Evolutionary conservation across 2,329 filamentous ascomycete species (phyloP).

Genomic region (Chaetothyriales sp.): DNA sequence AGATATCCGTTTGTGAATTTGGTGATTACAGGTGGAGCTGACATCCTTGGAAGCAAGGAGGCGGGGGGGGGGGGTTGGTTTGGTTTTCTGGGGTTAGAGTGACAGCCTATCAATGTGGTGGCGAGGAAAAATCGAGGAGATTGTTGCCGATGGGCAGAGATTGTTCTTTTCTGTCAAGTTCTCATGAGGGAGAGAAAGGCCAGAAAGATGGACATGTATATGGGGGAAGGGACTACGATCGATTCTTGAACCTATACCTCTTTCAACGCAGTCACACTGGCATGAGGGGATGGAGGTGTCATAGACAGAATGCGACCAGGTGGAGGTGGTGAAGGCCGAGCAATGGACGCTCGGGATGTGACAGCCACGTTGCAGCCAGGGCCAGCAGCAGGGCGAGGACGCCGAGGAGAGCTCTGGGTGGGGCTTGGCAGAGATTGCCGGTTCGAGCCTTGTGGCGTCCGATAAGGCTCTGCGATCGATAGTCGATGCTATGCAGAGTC

Average conservation of each 20-base stretch:
- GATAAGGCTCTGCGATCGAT: neutral
- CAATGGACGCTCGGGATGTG: neutral
- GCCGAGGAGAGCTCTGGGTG: neutral
- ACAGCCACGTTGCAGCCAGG: neutral
- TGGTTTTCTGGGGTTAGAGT: neutral
- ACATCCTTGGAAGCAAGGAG: neutral
- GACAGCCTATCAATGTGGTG: neutral
- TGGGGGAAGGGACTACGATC: neutral
- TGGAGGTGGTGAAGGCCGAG: no score
- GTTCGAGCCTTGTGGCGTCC: neutral
- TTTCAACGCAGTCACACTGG: neutral
- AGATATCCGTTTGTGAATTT: slow-evolving; percentile 83
- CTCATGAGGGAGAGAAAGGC: neutral
- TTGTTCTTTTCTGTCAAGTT: neutral
- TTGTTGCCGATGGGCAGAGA: neutral
- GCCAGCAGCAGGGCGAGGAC: neutral
- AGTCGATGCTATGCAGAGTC: neutral
- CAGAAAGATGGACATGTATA: neutral
- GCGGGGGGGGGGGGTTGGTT: neutral
- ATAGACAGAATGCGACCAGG: neutral
- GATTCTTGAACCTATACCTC: neutral
- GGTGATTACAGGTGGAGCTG: slow-evolving; percentile 35
- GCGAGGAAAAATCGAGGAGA: neutral
- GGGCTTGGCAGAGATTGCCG: neutral
- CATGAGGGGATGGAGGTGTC: neutral